phyloP scores from a whole-genome alignment of 129 eudicot genomes.

The Chrysanthemum lavandulifolium region DNA sequence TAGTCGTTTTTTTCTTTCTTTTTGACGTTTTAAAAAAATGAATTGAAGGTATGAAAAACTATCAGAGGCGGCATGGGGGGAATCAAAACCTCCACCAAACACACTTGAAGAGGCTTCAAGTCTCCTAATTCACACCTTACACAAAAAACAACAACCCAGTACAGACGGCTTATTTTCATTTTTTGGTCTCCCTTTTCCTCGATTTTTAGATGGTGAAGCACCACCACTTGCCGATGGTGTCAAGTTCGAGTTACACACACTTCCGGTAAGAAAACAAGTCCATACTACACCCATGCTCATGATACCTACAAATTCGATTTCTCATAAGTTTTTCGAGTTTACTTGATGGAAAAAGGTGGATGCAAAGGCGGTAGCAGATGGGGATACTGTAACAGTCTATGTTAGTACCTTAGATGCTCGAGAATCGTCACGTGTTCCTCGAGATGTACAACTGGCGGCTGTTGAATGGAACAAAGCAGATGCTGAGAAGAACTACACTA shows the following conservation, averaged over 20 bases:
- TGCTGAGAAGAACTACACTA: conserved; percentile 46
- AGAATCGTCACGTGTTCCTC: conserved; percentile 77
- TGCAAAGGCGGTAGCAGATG: conserved; percentile 80
- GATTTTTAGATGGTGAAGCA: conserved; percentile 39
- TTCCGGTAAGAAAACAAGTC: conserved; percentile 55
- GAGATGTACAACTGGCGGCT: conserved; percentile 56
- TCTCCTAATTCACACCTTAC: conserved; percentile 58
- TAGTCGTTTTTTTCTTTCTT: not conserved
- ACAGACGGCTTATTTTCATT: conserved; percentile 64
- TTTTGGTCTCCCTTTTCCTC: conserved; percentile 74
- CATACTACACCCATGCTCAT: not conserved
- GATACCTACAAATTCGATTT: not conserved
- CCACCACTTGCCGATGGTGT: conserved; percentile 49
- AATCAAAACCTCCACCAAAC: conserved; percentile 76
- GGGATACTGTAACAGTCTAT: conserved; percentile 82
- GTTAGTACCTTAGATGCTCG: conserved; percentile 58
- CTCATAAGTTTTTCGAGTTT: not conserved
- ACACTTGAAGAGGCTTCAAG: conserved; percentile 75
- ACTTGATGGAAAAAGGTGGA: conserved; percentile 54
- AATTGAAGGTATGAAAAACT: conserved; percentile 70
- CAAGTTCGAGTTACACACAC: conserved; percentile 59
- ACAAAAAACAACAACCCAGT: conserved; percentile 56
- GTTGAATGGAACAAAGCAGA: conserved; percentile 66
- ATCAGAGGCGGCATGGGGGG: conserved; percentile 77
- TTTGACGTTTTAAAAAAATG: not conserved